Conservation (phyloP, 805 yeast genomes). For the Saccharomycopsis capsularis region DNA sequence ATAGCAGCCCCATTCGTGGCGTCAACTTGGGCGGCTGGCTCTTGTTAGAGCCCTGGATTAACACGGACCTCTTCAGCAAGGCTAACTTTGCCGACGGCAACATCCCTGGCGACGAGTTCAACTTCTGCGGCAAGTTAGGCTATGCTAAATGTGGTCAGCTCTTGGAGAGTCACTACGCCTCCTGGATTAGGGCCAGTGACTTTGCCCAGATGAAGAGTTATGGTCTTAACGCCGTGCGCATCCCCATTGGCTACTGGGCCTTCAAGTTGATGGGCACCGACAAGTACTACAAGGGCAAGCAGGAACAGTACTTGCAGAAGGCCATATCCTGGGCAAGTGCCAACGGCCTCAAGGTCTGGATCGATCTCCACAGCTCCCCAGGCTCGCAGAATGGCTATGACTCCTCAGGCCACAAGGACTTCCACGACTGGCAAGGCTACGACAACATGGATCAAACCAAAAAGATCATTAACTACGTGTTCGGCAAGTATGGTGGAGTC, state of each 20-base stretch:
- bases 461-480: constrained; percentile 43
- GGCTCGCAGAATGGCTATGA: constrained; percentile 87
- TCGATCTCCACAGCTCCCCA: constrained; percentile 76
- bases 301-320: constrained; percentile 52
- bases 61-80: constrained; percentile 51
- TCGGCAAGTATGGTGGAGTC: constrained; percentile 44
- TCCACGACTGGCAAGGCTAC: constrained; percentile 37
- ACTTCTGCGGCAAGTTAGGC: constrained; percentile 44
- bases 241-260: constrained; percentile 83
- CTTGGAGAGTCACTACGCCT: constrained; percentile 46
- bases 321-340: constrained; percentile 66
- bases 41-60: constrained; percentile 62
- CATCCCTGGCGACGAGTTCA: constrained; percentile 57
- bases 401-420: constrained; percentile 60
- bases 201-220: constrained; percentile 41
- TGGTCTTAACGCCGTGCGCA: constrained; percentile 63
- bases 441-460: constrained; percentile 42
- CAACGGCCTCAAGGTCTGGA: constrained; percentile 57
- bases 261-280: constrained; percentile 34
- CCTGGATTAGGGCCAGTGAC: constrained; percentile 55
- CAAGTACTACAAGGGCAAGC: constrained; percentile 56
- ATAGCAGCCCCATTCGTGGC: constrained; percentile 29
- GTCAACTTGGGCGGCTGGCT: constrained; percentile 69
- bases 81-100: constrained; percentile 31
- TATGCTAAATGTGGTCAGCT: constrained; percentile 35